Conservation (phyloP, 805 yeast species). For the Ogataea zsoltii region DNA sequence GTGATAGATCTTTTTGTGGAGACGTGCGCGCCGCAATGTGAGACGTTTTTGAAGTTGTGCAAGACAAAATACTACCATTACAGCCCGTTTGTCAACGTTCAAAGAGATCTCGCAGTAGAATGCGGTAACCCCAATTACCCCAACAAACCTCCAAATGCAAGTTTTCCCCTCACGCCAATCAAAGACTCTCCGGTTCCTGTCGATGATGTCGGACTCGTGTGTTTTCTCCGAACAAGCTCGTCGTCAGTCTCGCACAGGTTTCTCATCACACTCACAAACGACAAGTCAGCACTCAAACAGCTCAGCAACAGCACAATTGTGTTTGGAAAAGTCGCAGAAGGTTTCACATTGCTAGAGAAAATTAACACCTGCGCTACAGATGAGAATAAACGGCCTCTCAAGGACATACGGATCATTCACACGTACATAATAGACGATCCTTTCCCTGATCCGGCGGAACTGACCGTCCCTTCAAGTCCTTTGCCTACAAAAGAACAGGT, state of each 20-base stretch:
- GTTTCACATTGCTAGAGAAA: slow-evolving; percentile 44
- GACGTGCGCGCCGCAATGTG: slow-evolving; percentile 39
- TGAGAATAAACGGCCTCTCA: slow-evolving; percentile 40
- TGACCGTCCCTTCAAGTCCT: slow-evolving; percentile 33
- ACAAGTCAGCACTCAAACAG: slow-evolving; percentile 26
- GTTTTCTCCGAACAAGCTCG: slow-evolving; percentile 11
- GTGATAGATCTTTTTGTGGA: slow-evolving; percentile 48
- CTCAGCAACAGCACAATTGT: slow-evolving; percentile 27
- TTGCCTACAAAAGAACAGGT: slow-evolving; percentile 35
- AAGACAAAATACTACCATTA: slow-evolving; percentile 51
- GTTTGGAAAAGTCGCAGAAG: slow-evolving; percentile 57
- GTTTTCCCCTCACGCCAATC: neutral
- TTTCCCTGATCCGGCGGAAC: slow-evolving; percentile 38
- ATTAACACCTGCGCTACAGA: slow-evolving; percentile 45
- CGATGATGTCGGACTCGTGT: slow-evolving; percentile 37
- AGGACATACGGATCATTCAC: slow-evolving; percentile 53
- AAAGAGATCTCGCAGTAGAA: slow-evolving; percentile 40
- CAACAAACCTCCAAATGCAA: slow-evolving; percentile 8
- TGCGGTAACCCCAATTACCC: slow-evolving; percentile 54
- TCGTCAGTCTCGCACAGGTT: slow-evolving; percentile 37
- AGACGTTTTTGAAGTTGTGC: slow-evolving; percentile 56
- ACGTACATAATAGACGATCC: slow-evolving; percentile 57
- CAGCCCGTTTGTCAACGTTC: slow-evolving; percentile 48
- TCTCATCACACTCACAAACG: slow-evolving; percentile 37
- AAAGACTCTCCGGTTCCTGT: no score